Evolutionary conservation across 139 green algal genomes (phyloP), one percentile per base, ranked within the genome.

Genomic region (Chlamydomonas eustigma): DNA sequence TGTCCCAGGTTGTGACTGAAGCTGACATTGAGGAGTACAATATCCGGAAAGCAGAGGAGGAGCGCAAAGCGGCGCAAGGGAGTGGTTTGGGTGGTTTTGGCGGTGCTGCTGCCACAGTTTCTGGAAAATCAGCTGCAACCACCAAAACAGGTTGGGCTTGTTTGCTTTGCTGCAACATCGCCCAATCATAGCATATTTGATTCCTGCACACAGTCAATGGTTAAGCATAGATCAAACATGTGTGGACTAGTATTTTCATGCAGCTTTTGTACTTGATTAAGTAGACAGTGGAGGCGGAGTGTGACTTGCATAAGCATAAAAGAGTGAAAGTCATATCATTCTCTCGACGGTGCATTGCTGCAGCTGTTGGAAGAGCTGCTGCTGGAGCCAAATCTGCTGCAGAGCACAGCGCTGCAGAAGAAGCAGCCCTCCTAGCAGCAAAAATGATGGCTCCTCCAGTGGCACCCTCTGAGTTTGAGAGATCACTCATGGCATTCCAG

Each of bases 391-490:
- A 33, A 33, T 50, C 66, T 74, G 30, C 31, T 35, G 24, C 66
- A 4, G n/a, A n/a, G n/a, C n/a, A n/a, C n/a, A n/a, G n/a, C n/a
- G 66, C 31, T 6, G n/a, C 33, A 4, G 71, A 31, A 1, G 80
- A 86, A 37, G 77, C 80, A 37, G 76, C 81, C 37, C 50, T 86
- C 69, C 18, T 58, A 18, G 12, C 44, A 28, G 36, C 73, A 24
- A n/a, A n/a, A n/a, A 70, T 66, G 39, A 86, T 86, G 77, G 83
- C 82, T 74, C 72, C 81, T 5, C 74, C 74, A 4, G 77, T 77
- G 5, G 76, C 81, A 31, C 63, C 67, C 37, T 78, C 77, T 24
- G 81, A 86, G 24, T 50, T 83, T 73, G 81, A 86, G 74, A 65
- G 74, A 36, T 51, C 4, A 51, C 22, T 78, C 35, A 35, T 36